phyloP scores from a whole-genome alignment of 345 rosid genomes.

The Microcos paniculata region DNA sequence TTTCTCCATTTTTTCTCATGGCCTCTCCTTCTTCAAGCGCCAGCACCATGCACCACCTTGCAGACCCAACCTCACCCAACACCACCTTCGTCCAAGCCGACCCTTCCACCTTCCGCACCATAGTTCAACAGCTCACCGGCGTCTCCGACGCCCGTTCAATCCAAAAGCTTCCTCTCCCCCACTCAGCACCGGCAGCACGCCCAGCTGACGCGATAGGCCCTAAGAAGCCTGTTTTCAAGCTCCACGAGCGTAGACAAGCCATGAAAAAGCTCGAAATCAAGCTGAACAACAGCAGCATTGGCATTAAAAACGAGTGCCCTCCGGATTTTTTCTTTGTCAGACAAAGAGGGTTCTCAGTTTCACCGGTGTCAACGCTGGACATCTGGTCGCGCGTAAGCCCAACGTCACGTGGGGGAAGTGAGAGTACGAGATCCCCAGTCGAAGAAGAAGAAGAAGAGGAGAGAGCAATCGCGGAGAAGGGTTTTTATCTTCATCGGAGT shows the following conservation, averaged over 20 bases:
- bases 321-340: conserved; percentile 12
- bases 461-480: conserved; percentile 57
- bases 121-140: conserved; percentile 90
- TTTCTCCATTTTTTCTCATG: not conserved
- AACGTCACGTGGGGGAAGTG: conserved; percentile 28
- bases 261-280: conserved; percentile 69
- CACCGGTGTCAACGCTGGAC: conserved; percentile 80
- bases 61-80: conserved; percentile 52
- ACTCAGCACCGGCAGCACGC: conserved; percentile 24
- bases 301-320: conserved; percentile 12
- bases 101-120: conserved; percentile 77
- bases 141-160: conserved; percentile 49
- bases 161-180: conserved; percentile 52
- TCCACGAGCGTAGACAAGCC: conserved; percentile 75
- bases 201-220: conserved; percentile 21
- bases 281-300: conserved; percentile 35
- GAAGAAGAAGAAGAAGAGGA: conserved; percentile 33
- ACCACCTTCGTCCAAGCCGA: conserved; percentile 91
- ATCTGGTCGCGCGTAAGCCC: conserved; percentile 45
- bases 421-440: conserved; percentile 29
- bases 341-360: conserved; percentile 47
- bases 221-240: conserved; percentile 62
- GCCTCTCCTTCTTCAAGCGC: not conserved
- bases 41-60: conserved; percentile 29
- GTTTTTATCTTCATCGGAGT: conserved; percentile 71